Percentiles rank a stretch among this genome's conserved stretches.
phyloP scores from a whole-genome alignment of 2,329 filamentous ascomycete species.

The Neofusicoccum ribis region DNA sequence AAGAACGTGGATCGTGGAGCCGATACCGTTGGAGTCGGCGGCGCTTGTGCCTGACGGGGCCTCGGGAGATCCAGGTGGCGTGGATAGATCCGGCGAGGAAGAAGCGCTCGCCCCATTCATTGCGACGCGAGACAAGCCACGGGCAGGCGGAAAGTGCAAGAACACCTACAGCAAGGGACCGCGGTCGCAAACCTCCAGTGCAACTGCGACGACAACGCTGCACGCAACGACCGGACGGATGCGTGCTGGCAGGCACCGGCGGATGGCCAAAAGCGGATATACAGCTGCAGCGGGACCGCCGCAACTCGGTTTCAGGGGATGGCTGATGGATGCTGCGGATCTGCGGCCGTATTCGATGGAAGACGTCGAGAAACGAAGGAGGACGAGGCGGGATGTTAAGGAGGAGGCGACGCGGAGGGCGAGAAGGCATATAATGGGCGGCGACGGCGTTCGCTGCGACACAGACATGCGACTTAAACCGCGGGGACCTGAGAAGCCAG shows the following conservation, averaged over 20 bases:
- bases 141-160: not conserved
- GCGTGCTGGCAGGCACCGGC: not conserved
- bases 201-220: slow-evolving; percentile 22
- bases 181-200: slow-evolving; percentile 28
- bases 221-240: slow-evolving; percentile 7
- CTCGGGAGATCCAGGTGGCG: slow-evolving; percentile 37
- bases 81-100: slow-evolving; percentile 39
- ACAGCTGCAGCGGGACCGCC: slow-evolving; percentile 11
- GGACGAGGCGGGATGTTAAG: slow-evolving; percentile 5
- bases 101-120: slow-evolving; percentile 33
- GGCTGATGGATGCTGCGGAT: slow-evolving; percentile 3
- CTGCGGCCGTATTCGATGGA: slow-evolving; percentile 9
- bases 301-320: slow-evolving; percentile 11
- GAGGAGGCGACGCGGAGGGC: slow-evolving; percentile 6
- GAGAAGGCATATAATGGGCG: slow-evolving; percentile 10
- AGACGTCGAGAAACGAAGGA: not conserved
- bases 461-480: slow-evolving; percentile 14
- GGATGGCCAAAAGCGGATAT: slow-evolving; percentile 12
- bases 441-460: slow-evolving; percentile 16
- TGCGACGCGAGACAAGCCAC: slow-evolving; percentile 27
- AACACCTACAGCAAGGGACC: slow-evolving; percentile 12
- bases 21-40: slow-evolving; percentile 31
- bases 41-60: slow-evolving; percentile 5
- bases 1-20: slow-evolving; percentile 33
- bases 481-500: slow-evolving; percentile 15